These are phyloP conservation scores for Colletotrichum destructivum DNA, from an alignment of 2,329 filamentous ascomycete species.

Conservation along the genomic window DNA sequence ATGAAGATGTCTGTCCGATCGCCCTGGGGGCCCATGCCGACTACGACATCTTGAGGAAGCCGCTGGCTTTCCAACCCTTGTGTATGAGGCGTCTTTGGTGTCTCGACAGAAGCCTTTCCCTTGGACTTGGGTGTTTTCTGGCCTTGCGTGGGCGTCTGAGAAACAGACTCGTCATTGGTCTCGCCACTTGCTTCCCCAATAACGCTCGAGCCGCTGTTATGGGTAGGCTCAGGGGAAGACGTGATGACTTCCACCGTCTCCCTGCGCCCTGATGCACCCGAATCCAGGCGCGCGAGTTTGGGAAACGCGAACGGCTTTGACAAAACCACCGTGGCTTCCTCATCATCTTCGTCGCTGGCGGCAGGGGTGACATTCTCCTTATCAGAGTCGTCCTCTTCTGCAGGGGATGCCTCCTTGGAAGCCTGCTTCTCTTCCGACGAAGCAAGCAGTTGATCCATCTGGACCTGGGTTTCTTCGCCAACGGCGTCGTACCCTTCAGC, in stretches of 20 bases:
- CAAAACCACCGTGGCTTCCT: slow-evolving; percentile 32
- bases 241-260: slow-evolving; percentile 39
- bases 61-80: slow-evolving; percentile 65
- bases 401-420: slow-evolving; percentile 25
- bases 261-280: slow-evolving; percentile 16
- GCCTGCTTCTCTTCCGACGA: slow-evolving; percentile 37
- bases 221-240: slow-evolving; percentile 32
- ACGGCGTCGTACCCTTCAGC: slow-evolving; percentile 41
- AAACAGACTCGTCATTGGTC: slow-evolving; percentile 26
- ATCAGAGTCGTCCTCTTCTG: slow-evolving; percentile 36
- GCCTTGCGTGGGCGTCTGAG: slow-evolving; percentile 31
- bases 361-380: slow-evolving; percentile 38
- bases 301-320: slow-evolving; percentile 30
- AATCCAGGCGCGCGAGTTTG: slow-evolving; percentile 1
- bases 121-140: slow-evolving; percentile 21
- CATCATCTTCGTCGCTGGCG: slow-evolving; percentile 27
- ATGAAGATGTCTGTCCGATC: slow-evolving; percentile 69
- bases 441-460: slow-evolving; percentile 37
- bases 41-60: slow-evolving; percentile 65
- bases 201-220: slow-evolving; percentile 18
- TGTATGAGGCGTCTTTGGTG: slow-evolving; percentile 49
- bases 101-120: slow-evolving; percentile 19
- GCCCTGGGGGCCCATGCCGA: slow-evolving; percentile 63
- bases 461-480: slow-evolving; percentile 42
- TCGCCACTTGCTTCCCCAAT: slow-evolving; percentile 7